These are phyloP conservation scores for Albugo candida DNA, from an alignment of 352 stramenopile genomes.

Conservation along the genomic window DNA sequence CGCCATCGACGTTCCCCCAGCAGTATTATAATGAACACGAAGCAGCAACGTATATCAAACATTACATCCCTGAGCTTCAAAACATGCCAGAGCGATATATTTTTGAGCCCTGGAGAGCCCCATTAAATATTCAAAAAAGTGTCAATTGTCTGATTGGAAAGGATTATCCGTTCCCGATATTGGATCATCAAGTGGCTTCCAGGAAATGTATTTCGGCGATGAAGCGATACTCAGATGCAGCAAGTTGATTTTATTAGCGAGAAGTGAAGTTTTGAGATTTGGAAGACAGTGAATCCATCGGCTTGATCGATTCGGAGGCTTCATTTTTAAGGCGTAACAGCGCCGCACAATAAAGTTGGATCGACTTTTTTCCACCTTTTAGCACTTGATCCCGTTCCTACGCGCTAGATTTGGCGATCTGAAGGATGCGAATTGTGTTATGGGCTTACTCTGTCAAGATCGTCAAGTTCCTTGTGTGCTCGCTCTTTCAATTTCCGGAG, in stretches of 20 bases:
- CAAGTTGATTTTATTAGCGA: no score
- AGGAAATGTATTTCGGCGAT: constrained; percentile 86
- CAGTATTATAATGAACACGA: constrained; percentile 75
- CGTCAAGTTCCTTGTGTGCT: constrained; percentile 29
- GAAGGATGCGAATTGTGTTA: background rate
- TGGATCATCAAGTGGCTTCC: constrained; percentile 77
- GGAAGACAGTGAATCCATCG: no score
- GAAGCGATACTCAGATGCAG: constrained; percentile 11
- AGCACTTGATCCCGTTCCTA: constrained; percentile 32
- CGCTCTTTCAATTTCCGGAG: constrained; percentile 38
- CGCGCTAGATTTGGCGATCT: background rate
- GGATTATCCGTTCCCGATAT: constrained; percentile 90
- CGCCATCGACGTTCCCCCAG: constrained; percentile 79
- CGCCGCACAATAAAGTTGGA: constrained; percentile 50
- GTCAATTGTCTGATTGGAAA: constrained; percentile 79
- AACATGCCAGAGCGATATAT: constrained; percentile 90
- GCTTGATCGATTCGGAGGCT: no score
- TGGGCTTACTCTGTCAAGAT: constrained; percentile 27
- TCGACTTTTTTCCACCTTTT: constrained; percentile 40
- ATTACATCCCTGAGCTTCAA: constrained; percentile 80
- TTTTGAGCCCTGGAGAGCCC: constrained; percentile 93
- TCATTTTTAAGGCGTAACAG: constrained; percentile 28
- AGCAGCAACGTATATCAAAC: constrained; percentile 70
- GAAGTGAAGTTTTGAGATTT: no score
- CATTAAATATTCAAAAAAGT: constrained; percentile 64